Evolutionary conservation across 2,329 filamentous ascomycete genomes (phyloP).

Genomic region (Apiospora koreana): DNA sequence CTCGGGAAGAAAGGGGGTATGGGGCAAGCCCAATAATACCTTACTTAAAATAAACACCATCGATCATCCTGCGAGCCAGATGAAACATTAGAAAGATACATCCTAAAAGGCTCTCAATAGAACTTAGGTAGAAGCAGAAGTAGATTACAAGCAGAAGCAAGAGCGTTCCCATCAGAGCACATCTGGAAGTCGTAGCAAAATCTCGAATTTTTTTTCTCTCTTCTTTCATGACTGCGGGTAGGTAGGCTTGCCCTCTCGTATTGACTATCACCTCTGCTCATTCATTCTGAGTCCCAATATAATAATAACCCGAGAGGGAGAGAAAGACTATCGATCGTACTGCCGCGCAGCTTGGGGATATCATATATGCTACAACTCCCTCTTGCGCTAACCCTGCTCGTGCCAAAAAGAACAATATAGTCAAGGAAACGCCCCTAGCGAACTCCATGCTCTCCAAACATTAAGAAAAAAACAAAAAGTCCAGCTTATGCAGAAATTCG

Average conservation of each 20-base stretch:
- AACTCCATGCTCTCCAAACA: neutral
- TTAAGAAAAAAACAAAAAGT: neutral
- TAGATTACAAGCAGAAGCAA: neutral
- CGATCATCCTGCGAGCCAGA: neutral
- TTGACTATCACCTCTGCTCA: neutral
- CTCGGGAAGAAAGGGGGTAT: too few relatives aligned
- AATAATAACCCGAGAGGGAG: neutral
- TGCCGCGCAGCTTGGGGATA: neutral
- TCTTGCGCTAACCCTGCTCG: neutral
- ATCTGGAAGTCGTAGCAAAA: neutral
- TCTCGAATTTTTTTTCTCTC: neutral
- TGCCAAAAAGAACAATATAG: neutral
- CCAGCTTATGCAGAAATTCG: slow-evolving; percentile 8
- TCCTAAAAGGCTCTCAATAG: neutral
- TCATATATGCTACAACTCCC: neutral
- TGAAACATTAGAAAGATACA: neutral
- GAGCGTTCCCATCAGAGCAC: neutral
- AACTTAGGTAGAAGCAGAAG: neutral
- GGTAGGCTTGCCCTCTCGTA: neutral
- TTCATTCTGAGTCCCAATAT: neutral
- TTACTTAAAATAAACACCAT: too few relatives aligned
- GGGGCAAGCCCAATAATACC: too few relatives aligned
- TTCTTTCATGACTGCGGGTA: neutral
- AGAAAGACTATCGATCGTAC: neutral
- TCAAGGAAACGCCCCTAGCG: neutral